Evolutionary conservation across 2,329 filamentous ascomycete genomes (phyloP).

Genomic region (Monilinia fructicola): DNA sequence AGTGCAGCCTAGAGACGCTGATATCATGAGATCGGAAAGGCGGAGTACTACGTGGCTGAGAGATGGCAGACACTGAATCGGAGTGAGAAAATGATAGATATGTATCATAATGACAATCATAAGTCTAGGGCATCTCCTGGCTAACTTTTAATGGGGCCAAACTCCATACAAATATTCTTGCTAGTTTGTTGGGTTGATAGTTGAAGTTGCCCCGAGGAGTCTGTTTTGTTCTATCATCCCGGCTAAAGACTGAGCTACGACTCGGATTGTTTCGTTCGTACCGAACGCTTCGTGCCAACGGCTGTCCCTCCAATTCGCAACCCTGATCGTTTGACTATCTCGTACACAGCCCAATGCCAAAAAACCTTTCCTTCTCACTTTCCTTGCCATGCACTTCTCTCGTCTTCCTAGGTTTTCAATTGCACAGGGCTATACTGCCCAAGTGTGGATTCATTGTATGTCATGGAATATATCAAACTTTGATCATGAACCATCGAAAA

Average conservation of each 20-base stretch:
- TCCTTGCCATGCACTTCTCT: neutral
- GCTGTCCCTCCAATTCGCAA: neutral
- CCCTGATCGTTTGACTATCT: neutral
- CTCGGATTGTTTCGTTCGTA: fast-evolving
- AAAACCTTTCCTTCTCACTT: no score
- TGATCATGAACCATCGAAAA: neutral
- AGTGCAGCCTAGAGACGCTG: neutral
- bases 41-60: neutral
- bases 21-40: neutral
- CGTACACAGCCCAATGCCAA: neutral
- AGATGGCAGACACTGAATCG: neutral
- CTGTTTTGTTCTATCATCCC: constrained; percentile 5
- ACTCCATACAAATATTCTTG: neutral
- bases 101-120: constrained; percentile 11
- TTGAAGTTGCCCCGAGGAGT: neutral
- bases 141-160: neutral
- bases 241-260: neutral
- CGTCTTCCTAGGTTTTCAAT: neutral
- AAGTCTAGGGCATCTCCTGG: neutral
- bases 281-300: neutral
- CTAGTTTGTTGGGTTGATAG: neutral
- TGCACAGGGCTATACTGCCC: neutral
- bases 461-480: neutral
- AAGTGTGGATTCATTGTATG: neutral
- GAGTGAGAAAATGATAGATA: constrained; percentile 4